A percentile compares a stretch with the other conserved stretches of the same genome.
These are phyloP conservation scores for Pythium guiyangense DNA, from an alignment of 352 stramenopile species.

Conservation along the genomic window DNA sequence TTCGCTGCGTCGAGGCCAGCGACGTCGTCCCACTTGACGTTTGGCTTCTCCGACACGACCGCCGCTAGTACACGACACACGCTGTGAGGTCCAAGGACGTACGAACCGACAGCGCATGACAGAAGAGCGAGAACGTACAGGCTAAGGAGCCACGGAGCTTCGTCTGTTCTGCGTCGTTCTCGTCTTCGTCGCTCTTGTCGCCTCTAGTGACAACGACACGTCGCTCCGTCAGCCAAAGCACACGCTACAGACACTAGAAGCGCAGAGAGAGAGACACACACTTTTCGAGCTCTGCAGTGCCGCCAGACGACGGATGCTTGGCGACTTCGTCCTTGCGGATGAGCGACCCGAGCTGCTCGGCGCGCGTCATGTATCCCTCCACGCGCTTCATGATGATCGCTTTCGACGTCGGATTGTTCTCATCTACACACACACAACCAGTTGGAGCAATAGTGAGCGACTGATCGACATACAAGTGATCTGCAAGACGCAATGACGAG, in stretches of 20 bases:
- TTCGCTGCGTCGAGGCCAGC: conserved; percentile 96
- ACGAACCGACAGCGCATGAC: too few species aligned
- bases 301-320: conserved; percentile 49
- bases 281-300: conserved; percentile 71
- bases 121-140: conserved; percentile 60
- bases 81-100: too few species aligned
- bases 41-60: conserved; percentile 88
- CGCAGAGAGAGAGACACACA: conserved; percentile 18
- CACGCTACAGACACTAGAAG: too few species aligned
- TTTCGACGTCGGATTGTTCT: conserved; percentile 89
- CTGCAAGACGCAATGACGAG: not conserved
- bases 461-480: not conserved
- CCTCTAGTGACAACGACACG: conserved; percentile 31
- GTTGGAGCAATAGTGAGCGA: not conserved
- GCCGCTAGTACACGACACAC: conserved; percentile 42
- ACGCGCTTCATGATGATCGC: conserved; percentile 91
- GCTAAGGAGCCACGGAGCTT: conserved; percentile 95
- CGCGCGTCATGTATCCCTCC: conserved; percentile 87
- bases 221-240: not conserved
- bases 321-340: conserved; percentile 58
- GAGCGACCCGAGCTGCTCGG: conserved; percentile 82
- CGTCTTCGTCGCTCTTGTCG: conserved; percentile 83
- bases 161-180: conserved; percentile 92
- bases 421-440: conserved; percentile 35
- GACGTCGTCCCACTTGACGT: conserved; percentile 97